These are phyloP conservation scores for Umbelopsis sp. DNA, from an alignment of 192 early-diverging fungal species.

Conservation along the genomic window DNA sequence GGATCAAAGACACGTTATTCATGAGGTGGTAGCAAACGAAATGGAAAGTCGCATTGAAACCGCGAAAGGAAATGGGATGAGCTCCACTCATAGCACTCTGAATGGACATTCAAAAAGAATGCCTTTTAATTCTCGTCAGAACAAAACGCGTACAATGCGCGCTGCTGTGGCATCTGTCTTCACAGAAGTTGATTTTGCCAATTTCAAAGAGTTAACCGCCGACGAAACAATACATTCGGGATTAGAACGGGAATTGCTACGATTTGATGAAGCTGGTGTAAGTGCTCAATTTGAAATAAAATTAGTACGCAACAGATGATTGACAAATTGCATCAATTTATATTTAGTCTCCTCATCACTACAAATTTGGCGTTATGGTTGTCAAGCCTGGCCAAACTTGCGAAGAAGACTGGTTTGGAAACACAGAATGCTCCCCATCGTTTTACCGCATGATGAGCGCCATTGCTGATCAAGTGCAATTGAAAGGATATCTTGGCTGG, in stretches of 20 bases:
- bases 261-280: constrained; percentile 77
- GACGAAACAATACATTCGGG: constrained; percentile 50
- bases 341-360: constrained; percentile 42
- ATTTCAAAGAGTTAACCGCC: constrained; percentile 60
- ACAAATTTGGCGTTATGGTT: constrained; percentile 82
- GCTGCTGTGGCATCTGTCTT: constrained; percentile 24
- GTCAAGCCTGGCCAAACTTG: constrained; percentile 63
- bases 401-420: constrained; percentile 79
- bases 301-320: not conserved
- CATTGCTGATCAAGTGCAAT: constrained; percentile 67
- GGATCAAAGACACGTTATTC: constrained; percentile 21
- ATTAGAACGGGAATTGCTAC: constrained; percentile 68
- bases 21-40: constrained; percentile 29
- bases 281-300: constrained; percentile 40
- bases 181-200: constrained; percentile 38
- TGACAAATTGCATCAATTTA: not conserved
- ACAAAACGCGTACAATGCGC: constrained; percentile 12
- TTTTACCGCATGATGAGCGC: constrained; percentile 68
- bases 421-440: constrained; percentile 55
- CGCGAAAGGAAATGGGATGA: constrained; percentile 18
- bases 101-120: not conserved
- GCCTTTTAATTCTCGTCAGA: not conserved
- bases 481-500: constrained; percentile 77
- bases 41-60: constrained; percentile 5
- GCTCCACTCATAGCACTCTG: not conserved